A percentile compares a stretch with the other conserved stretches of the same genome.
These are phyloP conservation scores for Euphorbia tirucalli DNA, from an alignment of 345 rosid species.

Conservation along the genomic window DNA sequence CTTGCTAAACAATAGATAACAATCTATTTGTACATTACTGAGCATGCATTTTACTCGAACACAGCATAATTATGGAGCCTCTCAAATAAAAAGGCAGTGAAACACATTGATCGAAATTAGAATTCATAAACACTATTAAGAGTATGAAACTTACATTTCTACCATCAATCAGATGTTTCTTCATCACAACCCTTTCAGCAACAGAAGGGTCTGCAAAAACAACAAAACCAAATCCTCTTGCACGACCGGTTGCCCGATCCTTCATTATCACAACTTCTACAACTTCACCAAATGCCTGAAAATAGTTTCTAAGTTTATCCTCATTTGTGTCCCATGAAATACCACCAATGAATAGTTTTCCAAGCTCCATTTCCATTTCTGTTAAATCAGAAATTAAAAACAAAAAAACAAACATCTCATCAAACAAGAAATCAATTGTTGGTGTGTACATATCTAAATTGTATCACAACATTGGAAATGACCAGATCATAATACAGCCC, in stretches of 20 bases:
- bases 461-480: constrained; percentile 2
- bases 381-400: neutral
- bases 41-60: neutral
- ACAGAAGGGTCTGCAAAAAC: constrained; percentile 77
- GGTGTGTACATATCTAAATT: constrained; percentile 20
- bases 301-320: constrained; percentile 81
- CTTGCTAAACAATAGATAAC: neutral
- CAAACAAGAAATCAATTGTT: constrained; percentile 6
- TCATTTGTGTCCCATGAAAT: constrained; percentile 94
- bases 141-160: constrained; percentile 59
- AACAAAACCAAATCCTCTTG: constrained; percentile 91
- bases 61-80: neutral
- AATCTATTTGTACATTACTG: neutral
- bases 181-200: constrained; percentile 75
- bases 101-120: constrained; percentile 12
- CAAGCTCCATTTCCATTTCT: constrained; percentile 82
- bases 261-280: constrained; percentile 86
- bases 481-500: constrained; percentile 18
- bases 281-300: constrained; percentile 74
- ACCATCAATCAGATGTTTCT: constrained; percentile 78
- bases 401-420: neutral
- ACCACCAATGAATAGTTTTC: constrained; percentile 91
- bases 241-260: constrained; percentile 93
- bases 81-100: neutral
- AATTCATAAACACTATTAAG: constrained; percentile 5